phyloP scores from a whole-genome alignment of 225 moss, liverwort and hornwort species.

The Ulota crispa region DNA sequence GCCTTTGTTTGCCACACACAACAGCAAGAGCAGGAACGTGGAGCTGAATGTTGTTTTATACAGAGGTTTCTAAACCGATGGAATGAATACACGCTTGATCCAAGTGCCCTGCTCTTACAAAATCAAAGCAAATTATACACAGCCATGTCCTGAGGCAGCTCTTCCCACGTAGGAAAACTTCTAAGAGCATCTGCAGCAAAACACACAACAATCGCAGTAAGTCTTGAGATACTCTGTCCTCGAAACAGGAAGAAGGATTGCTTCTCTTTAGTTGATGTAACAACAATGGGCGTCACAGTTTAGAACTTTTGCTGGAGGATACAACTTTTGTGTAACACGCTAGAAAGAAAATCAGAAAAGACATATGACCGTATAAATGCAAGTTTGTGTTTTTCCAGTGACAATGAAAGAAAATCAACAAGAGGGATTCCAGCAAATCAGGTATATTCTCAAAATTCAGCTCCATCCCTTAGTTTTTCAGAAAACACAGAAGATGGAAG shows the following conservation, averaged over 20 bases:
- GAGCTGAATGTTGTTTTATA: slow-evolving; percentile 7
- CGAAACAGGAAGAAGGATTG: background rate
- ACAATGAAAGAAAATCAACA: too few species aligned
- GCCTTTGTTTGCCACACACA: slow-evolving; percentile 1
- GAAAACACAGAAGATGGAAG: too few species aligned
- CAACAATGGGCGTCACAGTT: too few species aligned
- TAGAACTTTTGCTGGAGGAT: too few species aligned
- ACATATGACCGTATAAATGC: too few species aligned
- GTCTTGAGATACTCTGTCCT: background rate
- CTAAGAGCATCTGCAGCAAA: slow-evolving; percentile 16
- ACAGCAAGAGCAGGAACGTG: background rate
- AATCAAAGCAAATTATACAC: slow-evolving; percentile 25
- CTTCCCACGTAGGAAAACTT: background rate
- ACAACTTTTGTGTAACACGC: too few species aligned
- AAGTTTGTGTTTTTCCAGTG: too few species aligned
- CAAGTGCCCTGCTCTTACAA: slow-evolving; percentile 6
- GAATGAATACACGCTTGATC: slow-evolving; percentile 7
- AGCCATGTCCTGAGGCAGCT: background rate
- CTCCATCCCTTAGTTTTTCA: too few species aligned
- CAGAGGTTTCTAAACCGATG: slow-evolving; percentile 13
- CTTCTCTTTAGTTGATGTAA: background rate
- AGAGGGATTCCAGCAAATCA: too few species aligned
- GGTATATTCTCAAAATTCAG: too few species aligned
- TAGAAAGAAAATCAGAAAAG: too few species aligned
- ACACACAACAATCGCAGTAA: slow-evolving; percentile 12